Evolutionary conservation across 2,329 filamentous ascomycete genomes (phyloP).

Genomic region (Xylaria sp.): DNA sequence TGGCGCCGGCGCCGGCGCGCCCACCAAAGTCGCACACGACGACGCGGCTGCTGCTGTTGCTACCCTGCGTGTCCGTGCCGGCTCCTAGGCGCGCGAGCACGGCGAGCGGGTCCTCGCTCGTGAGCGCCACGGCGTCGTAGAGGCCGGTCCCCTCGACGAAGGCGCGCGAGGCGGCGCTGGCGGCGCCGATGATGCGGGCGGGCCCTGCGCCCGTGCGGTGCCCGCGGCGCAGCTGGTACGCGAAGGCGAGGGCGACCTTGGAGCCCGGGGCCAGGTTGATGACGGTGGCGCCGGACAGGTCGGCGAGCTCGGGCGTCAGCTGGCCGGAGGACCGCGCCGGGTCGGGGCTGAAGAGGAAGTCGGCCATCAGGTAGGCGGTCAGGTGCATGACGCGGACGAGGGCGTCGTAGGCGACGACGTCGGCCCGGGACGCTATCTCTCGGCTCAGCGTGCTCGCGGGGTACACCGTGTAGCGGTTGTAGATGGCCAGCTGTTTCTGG

Average conservation of each 20-base stretch:
- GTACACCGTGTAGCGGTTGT: conserved; percentile 45
- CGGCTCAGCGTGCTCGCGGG: background rate
- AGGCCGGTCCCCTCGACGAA: conserved; percentile 31
- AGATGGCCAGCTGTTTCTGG: conserved; percentile 43
- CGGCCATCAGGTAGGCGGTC: conserved; percentile 37
- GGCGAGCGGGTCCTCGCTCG: conserved; percentile 22
- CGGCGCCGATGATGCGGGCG: conserved; percentile 27
- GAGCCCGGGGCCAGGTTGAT: conserved; percentile 38
- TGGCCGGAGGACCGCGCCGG: conserved; percentile 24
- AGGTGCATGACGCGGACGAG: conserved; percentile 32
- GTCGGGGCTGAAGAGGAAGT: conserved; percentile 38
- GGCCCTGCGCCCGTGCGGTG: conserved; percentile 12
- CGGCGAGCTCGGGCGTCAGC: conserved; percentile 32
- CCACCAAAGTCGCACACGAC: conserved; percentile 37
- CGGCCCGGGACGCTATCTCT: conserved; percentile 19
- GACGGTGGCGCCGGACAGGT: conserved; percentile 39
- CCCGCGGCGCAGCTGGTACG: conserved; percentile 18
- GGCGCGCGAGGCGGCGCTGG: conserved; percentile 29
- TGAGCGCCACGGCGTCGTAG: conserved; percentile 29
- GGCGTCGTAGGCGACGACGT: conserved; percentile 30
- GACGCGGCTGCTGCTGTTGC: conserved; percentile 22
- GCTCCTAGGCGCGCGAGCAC: conserved; percentile 4
- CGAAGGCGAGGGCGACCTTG: conserved; percentile 32
- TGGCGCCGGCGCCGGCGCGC: conserved; percentile 21
- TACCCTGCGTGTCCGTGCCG: no score